Evolutionary conservation across 495 filamentous ascomycete genomes (phyloP).

Genomic region (Penicillium chermesinum): DNA sequence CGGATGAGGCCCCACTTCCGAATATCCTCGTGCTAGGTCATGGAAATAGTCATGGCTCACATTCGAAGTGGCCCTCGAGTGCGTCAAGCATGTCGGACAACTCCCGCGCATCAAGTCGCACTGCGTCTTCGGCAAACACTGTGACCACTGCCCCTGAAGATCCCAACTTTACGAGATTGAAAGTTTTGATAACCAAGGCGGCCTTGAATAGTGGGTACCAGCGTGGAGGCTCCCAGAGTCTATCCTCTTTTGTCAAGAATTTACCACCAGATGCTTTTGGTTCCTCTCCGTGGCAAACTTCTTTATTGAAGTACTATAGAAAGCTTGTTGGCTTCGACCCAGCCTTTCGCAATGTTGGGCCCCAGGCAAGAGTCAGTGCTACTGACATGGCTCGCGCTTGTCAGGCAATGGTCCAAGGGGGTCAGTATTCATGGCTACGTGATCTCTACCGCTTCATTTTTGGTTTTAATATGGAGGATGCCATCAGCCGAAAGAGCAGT

Average conservation of each 20-base stretch:
- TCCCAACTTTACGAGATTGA: conserved; percentile 65
- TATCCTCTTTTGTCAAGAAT: conserved; percentile 69
- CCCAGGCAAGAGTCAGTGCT: conserved; percentile 56
- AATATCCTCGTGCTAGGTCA: conserved; percentile 85
- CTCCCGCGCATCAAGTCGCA: conserved; percentile 63
- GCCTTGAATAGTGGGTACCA: conserved; percentile 74
- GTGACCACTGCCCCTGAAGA: conserved; percentile 64
- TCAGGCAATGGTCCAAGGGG: conserved; percentile 61
- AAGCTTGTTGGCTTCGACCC: conserved; percentile 66
- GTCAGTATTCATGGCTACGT: conserved; percentile 66
- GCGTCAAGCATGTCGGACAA: conserved; percentile 67
- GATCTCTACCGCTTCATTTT: conserved; percentile 83
- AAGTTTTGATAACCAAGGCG: conserved; percentile 72
- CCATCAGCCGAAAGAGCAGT: conserved; percentile 48
- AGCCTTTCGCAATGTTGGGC: conserved; percentile 53
- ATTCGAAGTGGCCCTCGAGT: conserved; percentile 66
- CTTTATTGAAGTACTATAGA: conserved; percentile 71
- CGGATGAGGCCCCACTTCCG: conserved; percentile 69
- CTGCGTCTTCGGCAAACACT: conserved; percentile 66
- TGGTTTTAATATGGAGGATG: conserved; percentile 75
- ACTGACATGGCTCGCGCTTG: conserved; percentile 71
- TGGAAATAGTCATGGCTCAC: conserved; percentile 14
- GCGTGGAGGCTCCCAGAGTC: conserved; percentile 35
- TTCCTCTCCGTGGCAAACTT: conserved; percentile 58
- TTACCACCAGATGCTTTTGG: conserved; percentile 75